phyloP scores from a whole-genome alignment of 176 grass and related monocot species.

The Neostapfia colusana region DNA sequence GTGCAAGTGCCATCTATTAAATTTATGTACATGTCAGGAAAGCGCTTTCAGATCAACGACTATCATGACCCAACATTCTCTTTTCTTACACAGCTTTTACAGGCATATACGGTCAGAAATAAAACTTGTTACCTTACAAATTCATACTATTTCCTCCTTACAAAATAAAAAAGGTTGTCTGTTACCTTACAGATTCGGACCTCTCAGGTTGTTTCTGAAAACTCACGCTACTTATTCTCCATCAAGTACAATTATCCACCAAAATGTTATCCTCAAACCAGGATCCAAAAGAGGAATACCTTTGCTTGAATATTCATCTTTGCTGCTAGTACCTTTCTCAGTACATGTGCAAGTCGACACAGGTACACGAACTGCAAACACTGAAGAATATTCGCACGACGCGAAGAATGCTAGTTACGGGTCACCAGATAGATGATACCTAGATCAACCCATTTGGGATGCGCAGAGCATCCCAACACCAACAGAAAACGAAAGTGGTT shows the following conservation, averaged over 20 bases:
- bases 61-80: no score
- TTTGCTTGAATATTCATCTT: slow-evolving; percentile 34
- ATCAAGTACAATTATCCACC: neutral
- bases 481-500: no score
- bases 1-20: neutral
- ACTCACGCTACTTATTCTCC: neutral
- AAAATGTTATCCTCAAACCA: neutral
- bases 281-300: slow-evolving; percentile 11
- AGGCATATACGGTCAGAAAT: no score
- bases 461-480: no score
- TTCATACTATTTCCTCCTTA: no score
- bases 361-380: neutral
- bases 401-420: neutral
- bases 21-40: no score
- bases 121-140: neutral
- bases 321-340: slow-evolving; percentile 18
- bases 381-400: slow-evolving; percentile 31
- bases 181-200: neutral
- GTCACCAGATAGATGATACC: neutral
- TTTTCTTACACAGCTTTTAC: no score
- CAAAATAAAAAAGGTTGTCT: no score
- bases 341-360: neutral
- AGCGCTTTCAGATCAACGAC: no score
- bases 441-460: neutral
- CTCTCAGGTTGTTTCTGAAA: neutral